phyloP scores from a whole-genome alignment of 2,329 filamentous ascomycete species.

The Ophiostoma himal-ulmi region DNA sequence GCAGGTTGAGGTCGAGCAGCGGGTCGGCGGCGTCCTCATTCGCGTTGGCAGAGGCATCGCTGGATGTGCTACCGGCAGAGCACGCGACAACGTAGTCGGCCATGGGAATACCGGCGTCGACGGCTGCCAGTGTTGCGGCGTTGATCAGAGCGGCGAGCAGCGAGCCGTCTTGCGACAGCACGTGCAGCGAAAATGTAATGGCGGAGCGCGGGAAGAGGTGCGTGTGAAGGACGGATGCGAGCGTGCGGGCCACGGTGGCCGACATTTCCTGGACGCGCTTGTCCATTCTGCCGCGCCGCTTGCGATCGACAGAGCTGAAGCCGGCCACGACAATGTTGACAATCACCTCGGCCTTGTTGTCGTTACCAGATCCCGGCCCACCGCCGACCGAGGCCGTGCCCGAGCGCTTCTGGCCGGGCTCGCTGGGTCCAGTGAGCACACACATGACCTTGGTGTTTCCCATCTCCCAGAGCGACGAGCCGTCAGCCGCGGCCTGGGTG shows the following conservation, averaged over 20 bases:
- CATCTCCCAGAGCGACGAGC: constrained; percentile 90
- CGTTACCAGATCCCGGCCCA: constrained; percentile 30
- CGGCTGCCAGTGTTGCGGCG: constrained; percentile 80
- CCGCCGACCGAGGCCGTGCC: constrained; percentile 24
- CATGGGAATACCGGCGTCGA: constrained; percentile 96
- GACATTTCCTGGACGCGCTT: constrained; percentile 81
- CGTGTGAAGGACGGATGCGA: constrained; percentile 72
- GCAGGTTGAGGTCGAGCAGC: constrained; percentile 68
- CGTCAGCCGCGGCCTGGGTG: constrained; percentile 87
- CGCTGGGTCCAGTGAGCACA: constrained; percentile 78
- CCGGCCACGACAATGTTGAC: constrained; percentile 82
- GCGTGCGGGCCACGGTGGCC: constrained; percentile 69
- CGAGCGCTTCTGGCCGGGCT: constrained; percentile 45
- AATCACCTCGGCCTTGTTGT: constrained; percentile 59
- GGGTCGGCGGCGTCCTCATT: constrained; percentile 64
- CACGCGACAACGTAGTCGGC: constrained; percentile 83
- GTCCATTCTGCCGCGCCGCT: constrained; percentile 66
- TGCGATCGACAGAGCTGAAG: constrained; percentile 81
- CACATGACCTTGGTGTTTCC: constrained; percentile 97
- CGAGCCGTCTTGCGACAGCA: constrained; percentile 85
- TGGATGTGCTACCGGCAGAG: constrained; percentile 74
- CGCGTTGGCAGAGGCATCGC: constrained; percentile 60
- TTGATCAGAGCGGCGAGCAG: constrained; percentile 87
- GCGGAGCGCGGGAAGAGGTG: constrained; percentile 84
- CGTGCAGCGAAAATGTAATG: constrained; percentile 76